Evolutionary conservation across 2,329 filamentous ascomycete species (phyloP), one percentile per base, ranked within the genome.

Genomic region (Sporothrix luriei): DNA sequence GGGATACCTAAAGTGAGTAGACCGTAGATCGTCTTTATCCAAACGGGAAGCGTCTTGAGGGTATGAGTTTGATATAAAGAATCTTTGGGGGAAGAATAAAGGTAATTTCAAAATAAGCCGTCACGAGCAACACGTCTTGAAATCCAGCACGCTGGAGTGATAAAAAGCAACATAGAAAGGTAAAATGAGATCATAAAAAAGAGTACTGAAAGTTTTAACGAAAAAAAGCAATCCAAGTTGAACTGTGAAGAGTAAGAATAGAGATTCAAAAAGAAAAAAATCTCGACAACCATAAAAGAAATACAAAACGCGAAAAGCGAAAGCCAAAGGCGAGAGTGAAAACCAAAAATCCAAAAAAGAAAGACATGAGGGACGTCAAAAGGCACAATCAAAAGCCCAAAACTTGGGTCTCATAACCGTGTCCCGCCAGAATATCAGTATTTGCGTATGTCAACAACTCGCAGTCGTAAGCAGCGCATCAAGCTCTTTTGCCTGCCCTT

Each of bases 331-430:
- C n/a, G n/a, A n/a, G n/a, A n/a, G n/a, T n/a, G n/a, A n/a, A n/a
- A n/a, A n/a, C n/a, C n/a, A n/a, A 16, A 43, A 43, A 43, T 1
- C 11, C 11, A 16, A 43, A 49, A 43, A 40, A 16, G 21, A 1
- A 46, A 68, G 29, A 24, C 68, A 54, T n/a, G 55, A 55, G 38
- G 29, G 16, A 68, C n/a, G 19, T 9, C 49, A 54, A 46, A 66
- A 24, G 13, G 9, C 10, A 66, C 40, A 66, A 24, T 10, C 5
- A 66, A 26, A 43, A 24, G 1, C 48, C 64, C 51, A 16, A 46
- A 33, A 16, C 1, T 33, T 26, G 48, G 40, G 13, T 26, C 19
- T 6, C 54, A 10, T 13, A 14, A n/a, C 24, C 26, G 16, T 33
- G 29, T n/a, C 61, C 43, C 19, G 7, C 43, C 19, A 66, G 38